A percentile compares a stretch with the other conserved stretches of the same genome.
phyloP scores from a whole-genome alignment of 179 eudicot genomes.

The Beta lomatogona region DNA sequence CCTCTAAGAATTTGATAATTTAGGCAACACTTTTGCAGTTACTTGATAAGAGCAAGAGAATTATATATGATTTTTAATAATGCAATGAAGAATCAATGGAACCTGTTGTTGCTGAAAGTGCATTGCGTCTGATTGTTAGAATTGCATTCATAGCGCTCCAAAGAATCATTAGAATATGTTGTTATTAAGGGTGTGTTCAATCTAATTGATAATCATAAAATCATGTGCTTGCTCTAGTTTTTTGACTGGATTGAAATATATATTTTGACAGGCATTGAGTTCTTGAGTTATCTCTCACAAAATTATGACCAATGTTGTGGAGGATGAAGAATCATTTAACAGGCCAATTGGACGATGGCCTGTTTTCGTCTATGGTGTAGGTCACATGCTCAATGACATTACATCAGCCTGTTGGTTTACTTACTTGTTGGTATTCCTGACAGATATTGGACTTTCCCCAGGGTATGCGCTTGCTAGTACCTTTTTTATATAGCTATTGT shows the following conservation, averaged over 20 bases:
- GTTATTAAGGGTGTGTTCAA: no score
- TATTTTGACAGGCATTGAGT: slow-evolving; percentile 21
- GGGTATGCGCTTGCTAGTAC: slow-evolving; percentile 38
- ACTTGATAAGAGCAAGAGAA: no score
- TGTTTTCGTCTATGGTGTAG: slow-evolving; percentile 79
- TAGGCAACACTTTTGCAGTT: no score
- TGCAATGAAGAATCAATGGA: no score
- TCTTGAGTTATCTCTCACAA: background rate
- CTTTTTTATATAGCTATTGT: background rate
- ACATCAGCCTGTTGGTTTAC: slow-evolving; percentile 97
- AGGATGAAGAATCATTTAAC: slow-evolving; percentile 47
- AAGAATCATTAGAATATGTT: no score
- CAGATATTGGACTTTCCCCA: slow-evolving; percentile 86
- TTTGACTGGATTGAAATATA: background rate
- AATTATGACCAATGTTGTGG: slow-evolving; percentile 41
- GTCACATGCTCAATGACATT: slow-evolving; percentile 94
- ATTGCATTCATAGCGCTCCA: no score
- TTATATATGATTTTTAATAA: no score
- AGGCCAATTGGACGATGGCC: slow-evolving; percentile 60
- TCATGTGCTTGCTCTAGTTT: background rate
- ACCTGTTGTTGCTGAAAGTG: no score
- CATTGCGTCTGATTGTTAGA: no score
- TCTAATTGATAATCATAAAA: no score
- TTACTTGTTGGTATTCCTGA: slow-evolving; percentile 82
- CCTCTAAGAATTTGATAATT: no score